phyloP scores from a whole-genome alignment of 306 rosid species.

The Corylus americana region DNA sequence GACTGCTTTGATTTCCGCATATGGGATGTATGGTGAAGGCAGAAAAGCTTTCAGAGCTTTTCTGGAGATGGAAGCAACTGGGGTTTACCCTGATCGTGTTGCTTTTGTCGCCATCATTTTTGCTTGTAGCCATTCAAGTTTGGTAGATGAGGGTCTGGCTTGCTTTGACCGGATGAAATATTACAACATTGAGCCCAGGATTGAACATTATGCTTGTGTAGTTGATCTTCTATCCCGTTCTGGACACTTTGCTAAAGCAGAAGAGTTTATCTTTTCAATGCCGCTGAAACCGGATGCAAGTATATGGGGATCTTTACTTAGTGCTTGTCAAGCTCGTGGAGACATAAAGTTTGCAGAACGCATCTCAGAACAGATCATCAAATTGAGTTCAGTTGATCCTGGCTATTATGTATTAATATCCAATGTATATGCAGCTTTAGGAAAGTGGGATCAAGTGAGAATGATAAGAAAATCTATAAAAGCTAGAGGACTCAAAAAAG shows the following conservation, averaged over 20 bases:
- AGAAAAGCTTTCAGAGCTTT: slow-evolving; percentile 54
- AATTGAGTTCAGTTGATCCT: slow-evolving; percentile 31
- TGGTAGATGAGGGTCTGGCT: slow-evolving; percentile 63
- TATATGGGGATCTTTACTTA: slow-evolving; percentile 61
- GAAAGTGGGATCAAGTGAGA: slow-evolving; percentile 71
- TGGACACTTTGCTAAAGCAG: slow-evolving; percentile 55
- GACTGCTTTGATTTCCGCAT: slow-evolving; percentile 64
- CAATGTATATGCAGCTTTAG: slow-evolving; percentile 56
- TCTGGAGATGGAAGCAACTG: slow-evolving; percentile 46
- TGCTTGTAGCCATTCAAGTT: slow-evolving; percentile 72
- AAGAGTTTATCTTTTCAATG: slow-evolving; percentile 55
- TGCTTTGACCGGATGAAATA: slow-evolving; percentile 60
- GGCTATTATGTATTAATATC: slow-evolving; percentile 57
- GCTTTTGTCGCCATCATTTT: slow-evolving; percentile 56
- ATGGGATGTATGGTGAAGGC: slow-evolving; percentile 69
- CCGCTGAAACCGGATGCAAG: slow-evolving; percentile 50
- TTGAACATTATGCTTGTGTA: slow-evolving; percentile 62
- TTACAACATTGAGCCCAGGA: slow-evolving; percentile 50
- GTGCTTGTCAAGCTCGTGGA: slow-evolving; percentile 65
- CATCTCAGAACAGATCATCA: slow-evolving; percentile 38
- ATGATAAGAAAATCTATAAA: slow-evolving; percentile 46
- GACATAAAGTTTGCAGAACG: slow-evolving; percentile 49
- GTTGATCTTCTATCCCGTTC: slow-evolving; percentile 68
- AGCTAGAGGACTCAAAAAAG: slow-evolving; percentile 54
- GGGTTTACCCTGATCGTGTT: slow-evolving; percentile 56